A percentile compares a stretch with the other conserved stretches of the same genome.
These are phyloP conservation scores for Paracoccidioides brasiliensis DNA, from an alignment of 2,329 filamentous ascomycete genomes.

Conservation along the genomic window DNA sequence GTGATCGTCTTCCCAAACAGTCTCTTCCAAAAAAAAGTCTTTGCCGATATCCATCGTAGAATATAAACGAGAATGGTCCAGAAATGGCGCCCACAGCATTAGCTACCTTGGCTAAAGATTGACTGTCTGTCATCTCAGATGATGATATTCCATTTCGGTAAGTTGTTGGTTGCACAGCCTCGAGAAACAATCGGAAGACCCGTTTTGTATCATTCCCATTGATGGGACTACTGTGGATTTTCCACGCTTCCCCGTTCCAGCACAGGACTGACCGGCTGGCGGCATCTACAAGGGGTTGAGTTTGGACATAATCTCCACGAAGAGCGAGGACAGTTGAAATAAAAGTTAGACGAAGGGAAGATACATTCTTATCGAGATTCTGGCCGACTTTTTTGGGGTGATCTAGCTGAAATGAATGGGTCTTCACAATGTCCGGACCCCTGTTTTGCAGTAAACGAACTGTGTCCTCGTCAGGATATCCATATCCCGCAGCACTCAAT, in stretches of 20 bases:
- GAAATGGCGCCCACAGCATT: constrained; percentile 48
- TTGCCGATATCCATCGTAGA: constrained; percentile 50
- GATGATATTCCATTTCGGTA: constrained; percentile 6
- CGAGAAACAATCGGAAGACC: constrained; percentile 49
- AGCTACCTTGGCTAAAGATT: constrained; percentile 19
- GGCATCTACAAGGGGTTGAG: constrained; percentile 57
- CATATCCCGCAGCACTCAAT: constrained; percentile 23
- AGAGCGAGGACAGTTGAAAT: constrained; percentile 81
- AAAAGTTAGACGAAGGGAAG: constrained; percentile 35
- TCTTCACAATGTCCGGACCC: constrained; percentile 33
- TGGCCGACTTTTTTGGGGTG: background rate
- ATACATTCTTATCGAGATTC: background rate
- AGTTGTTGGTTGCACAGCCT: constrained; percentile 21
- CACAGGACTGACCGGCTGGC: constrained; percentile 56
- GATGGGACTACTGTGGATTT: constrained; percentile 45
- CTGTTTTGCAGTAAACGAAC: constrained; percentile 25
- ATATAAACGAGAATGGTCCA: constrained; percentile 85
- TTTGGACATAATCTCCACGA: constrained; percentile 57
- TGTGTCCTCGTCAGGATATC: constrained; percentile 23
- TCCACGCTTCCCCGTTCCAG: constrained; percentile 98
- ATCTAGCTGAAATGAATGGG: constrained; percentile 18
- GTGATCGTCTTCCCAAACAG: constrained; percentile 70
- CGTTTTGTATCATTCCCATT: constrained; percentile 63
- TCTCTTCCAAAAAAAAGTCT: constrained; percentile 75
- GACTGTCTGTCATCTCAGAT: background rate